These are phyloP conservation scores for Annulohypoxylon bovei DNA, from an alignment of 495 filamentous ascomycete species.

Conservation along the genomic window DNA sequence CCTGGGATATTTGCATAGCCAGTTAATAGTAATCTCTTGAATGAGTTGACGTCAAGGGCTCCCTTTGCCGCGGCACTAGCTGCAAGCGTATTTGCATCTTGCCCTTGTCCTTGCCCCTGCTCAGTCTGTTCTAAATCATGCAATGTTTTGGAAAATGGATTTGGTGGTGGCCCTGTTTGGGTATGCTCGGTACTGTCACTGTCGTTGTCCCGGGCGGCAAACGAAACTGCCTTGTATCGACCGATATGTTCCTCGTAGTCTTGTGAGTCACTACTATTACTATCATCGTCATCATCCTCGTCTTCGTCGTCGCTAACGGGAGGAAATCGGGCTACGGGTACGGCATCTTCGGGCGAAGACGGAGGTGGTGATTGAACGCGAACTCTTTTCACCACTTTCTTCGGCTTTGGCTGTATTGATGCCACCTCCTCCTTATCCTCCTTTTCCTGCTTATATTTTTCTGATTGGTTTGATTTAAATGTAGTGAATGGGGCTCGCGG, in stretches of 20 bases:
- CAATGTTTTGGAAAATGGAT: slow-evolving; percentile 62
- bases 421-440: slow-evolving; percentile 1
- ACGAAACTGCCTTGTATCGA: slow-evolving; percentile 39
- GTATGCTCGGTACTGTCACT: background rate
- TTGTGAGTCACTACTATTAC: slow-evolving; percentile 37
- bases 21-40: slow-evolving; percentile 68
- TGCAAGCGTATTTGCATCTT: slow-evolving; percentile 26
- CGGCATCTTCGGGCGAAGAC: slow-evolving; percentile 56
- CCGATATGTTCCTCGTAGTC: slow-evolving; percentile 40
- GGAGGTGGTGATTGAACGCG: slow-evolving; percentile 67
- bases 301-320: slow-evolving; percentile 38
- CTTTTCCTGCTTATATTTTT: slow-evolving; percentile 26
- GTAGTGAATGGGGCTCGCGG: slow-evolving; percentile 43
- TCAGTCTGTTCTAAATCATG: slow-evolving; percentile 53
- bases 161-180: slow-evolving; percentile 49
- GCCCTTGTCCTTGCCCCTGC: slow-evolving; percentile 28
- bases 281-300: slow-evolving; percentile 34
- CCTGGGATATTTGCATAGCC: slow-evolving; percentile 56
- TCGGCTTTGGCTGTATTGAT: slow-evolving; percentile 53
- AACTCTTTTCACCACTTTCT: slow-evolving; percentile 63
- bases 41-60: slow-evolving; percentile 69
- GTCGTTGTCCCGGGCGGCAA: slow-evolving; percentile 12
- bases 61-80: slow-evolving; percentile 47
- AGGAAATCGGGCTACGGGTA: slow-evolving; percentile 43
- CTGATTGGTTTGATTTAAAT: slow-evolving; percentile 41